Percentiles rank a stretch among this genome's conserved stretches.
Conservation (phyloP, 352 stramenopile species). For the Elongisporangium prolatum region DNA sequence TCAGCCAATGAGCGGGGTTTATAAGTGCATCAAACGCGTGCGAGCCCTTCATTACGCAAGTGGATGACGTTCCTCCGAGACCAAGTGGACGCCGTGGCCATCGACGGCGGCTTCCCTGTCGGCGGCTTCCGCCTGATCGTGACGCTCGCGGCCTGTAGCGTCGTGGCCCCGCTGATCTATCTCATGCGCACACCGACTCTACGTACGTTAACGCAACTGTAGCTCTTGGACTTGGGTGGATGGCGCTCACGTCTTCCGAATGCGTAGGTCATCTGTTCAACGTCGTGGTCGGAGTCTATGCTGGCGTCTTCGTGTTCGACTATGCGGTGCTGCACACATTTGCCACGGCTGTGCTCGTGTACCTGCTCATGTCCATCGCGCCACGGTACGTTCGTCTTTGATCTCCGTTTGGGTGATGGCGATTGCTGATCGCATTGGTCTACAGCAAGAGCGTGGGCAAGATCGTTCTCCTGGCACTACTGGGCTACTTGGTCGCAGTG, state of each 20-base stretch:
- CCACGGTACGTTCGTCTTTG: constrained; percentile 35
- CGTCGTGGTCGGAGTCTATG: constrained; percentile 49
- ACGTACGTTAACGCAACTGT: constrained; percentile 35
- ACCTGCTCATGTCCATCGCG: constrained; percentile 60
- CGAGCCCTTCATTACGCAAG: constrained; percentile 10
- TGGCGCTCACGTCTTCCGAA: neutral
- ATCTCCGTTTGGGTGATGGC: constrained; percentile 5
- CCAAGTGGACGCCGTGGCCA: constrained; percentile 60
- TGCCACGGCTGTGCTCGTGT: constrained; percentile 48
- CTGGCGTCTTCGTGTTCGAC: constrained; percentile 77
- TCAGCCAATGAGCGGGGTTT: constrained; percentile 24
- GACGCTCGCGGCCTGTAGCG: constrained; percentile 52
- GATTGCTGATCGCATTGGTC: constrained; percentile 2
- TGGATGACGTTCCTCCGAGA: constrained; percentile 56
- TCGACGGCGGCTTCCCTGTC: constrained; percentile 69
- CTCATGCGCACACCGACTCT: constrained; percentile 45
- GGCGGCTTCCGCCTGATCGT: constrained; percentile 77
- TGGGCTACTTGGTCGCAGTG: constrained; percentile 68
- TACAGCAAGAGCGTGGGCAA: constrained; percentile 59
- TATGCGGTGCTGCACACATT: constrained; percentile 73
- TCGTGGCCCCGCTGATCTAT: constrained; percentile 67
- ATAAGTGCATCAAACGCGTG: constrained; percentile 13
- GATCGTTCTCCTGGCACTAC: constrained; percentile 49
- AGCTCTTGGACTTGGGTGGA: neutral
- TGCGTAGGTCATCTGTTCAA: constrained; percentile 71